Evolutionary conservation across 2,329 filamentous ascomycete species (phyloP), one percentile per base, ranked within the genome.

Genomic region (Talaromyces marneffei): DNA sequence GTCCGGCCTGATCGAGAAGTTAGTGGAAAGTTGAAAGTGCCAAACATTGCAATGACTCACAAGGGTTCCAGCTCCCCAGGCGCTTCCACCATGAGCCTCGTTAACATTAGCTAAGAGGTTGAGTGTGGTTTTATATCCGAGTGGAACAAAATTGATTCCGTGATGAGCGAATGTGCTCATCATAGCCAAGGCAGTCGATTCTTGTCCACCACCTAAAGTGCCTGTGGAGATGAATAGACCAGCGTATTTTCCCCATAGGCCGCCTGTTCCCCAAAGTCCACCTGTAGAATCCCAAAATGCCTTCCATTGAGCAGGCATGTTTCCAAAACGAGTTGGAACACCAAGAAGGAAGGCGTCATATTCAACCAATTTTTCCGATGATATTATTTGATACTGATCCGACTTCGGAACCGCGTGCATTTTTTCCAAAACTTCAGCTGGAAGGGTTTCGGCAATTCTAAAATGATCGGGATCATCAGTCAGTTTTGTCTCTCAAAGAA

Each of bases 231-330:
- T 78, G 83, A 97, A 99, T 64, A 97, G 67, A 70, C 93, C 93
- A 59, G 89, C 93, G 72, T 91, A 87, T 83, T 97, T 97, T 80
- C 92, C 92, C 78, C 82, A 86, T 82, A 84, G 92, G 67, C 81
- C 86, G 65, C 93, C 93, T 14, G 78, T 76, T 64, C 83, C 78
- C 94, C 94, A 97, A 77, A 94, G 89, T 68, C 84, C 82, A 71
- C 92, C 92, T 23, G 91, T 92, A 78, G 85, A 84, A 82, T 99
- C 94, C 89, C 92, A 95, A 74, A 80, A 80, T 57, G 75, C 78
- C 83, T 94, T 97, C 90, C 90, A 97, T 80, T 99, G 94, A 18
- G 88, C 90, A 56, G 93, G 92, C 84, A 96, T 96, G 86, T 95
- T 97, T 70, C 94, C 94, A 80, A 91, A 99, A 68, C 94, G 86